Conservation (phyloP, 2,329 filamentous ascomycete species). For the Neonectria neomacrospora region DNA sequence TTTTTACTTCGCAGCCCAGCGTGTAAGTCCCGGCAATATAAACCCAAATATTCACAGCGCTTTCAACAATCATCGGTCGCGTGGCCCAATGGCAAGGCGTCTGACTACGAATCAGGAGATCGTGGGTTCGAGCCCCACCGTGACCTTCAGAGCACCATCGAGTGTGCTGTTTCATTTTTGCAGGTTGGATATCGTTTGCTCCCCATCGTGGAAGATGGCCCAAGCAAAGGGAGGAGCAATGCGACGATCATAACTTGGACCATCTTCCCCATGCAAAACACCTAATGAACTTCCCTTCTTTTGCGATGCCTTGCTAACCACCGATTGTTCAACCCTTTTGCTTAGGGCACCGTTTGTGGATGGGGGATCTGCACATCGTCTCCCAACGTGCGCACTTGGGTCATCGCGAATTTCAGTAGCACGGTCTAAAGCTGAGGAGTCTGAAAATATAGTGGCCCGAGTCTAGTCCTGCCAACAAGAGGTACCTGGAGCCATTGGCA, state of each 20-base stretch:
- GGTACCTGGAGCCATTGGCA: too few species aligned
- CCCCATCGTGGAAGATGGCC: not conserved
- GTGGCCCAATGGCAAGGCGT: conserved; percentile 1
- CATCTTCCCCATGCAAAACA: not conserved
- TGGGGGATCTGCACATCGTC: not conserved
- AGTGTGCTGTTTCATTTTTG: not conserved
- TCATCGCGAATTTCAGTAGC: not conserved
- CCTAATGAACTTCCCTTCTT: not conserved
- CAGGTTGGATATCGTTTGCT: not conserved
- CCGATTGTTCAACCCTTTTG: too few species aligned
- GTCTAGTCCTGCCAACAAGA: too few species aligned
- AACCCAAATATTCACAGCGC: too few species aligned
- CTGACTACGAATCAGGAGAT: conserved; percentile 1
- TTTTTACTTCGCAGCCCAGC: not conserved
- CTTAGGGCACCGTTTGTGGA: too few species aligned
- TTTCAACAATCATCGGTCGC: not conserved
- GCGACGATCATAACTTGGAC: not conserved
- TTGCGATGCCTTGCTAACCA: too few species aligned
- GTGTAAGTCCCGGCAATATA: too few species aligned
- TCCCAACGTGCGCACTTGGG: not conserved
- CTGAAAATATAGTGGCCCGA: not conserved
- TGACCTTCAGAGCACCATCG: not conserved
- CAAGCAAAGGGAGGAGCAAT: not conserved
- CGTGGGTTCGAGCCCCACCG: not conserved
- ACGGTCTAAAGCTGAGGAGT: not conserved